Conservation (phyloP, 176 grass and related monocot genomes). For the Musa schizocarpa region DNA sequence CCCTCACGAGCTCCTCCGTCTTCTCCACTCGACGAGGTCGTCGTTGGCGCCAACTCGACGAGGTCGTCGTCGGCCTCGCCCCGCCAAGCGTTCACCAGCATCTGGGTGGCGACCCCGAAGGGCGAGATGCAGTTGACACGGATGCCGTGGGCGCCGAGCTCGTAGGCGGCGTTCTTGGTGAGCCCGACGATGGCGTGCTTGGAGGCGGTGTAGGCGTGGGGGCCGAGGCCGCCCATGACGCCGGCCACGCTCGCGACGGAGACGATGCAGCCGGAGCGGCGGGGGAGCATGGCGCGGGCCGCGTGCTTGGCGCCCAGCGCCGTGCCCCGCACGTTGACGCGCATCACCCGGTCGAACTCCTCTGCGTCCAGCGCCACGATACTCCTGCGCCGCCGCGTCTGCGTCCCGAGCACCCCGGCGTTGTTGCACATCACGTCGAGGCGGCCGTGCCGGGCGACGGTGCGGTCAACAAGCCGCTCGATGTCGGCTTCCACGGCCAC, state of each 20-base stretch:
- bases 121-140: slow-evolving; percentile 51
- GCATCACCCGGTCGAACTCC: background rate
- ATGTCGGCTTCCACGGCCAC: slow-evolving; percentile 64
- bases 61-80: slow-evolving; percentile 37
- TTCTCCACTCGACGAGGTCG: slow-evolving; percentile 67
- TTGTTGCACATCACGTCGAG: slow-evolving; percentile 81
- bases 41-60: slow-evolving; percentile 10
- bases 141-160: slow-evolving; percentile 36
- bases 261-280: slow-evolving; percentile 29
- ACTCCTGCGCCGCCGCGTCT: background rate
- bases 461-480: slow-evolving; percentile 28
- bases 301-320: slow-evolving; percentile 44
- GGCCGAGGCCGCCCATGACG: slow-evolving; percentile 11
- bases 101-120: slow-evolving; percentile 88
- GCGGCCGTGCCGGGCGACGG: slow-evolving; percentile 39
- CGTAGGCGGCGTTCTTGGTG: slow-evolving; percentile 31
- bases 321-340: slow-evolving; percentile 35
- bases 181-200: slow-evolving; percentile 38
- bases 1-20: slow-evolving; percentile 75
- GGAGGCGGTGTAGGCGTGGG: slow-evolving; percentile 39
- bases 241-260: slow-evolving; percentile 34
- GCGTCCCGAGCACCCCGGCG: slow-evolving; percentile 24
- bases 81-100: slow-evolving; percentile 92
- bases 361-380: background rate
- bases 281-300: slow-evolving; percentile 35